Percentiles rank a stretch among this genome's conserved stretches.
Evolutionary conservation across 2,329 filamentous ascomycete species (phyloP).

Genomic region (Pseudogymnoascus sp.): DNA sequence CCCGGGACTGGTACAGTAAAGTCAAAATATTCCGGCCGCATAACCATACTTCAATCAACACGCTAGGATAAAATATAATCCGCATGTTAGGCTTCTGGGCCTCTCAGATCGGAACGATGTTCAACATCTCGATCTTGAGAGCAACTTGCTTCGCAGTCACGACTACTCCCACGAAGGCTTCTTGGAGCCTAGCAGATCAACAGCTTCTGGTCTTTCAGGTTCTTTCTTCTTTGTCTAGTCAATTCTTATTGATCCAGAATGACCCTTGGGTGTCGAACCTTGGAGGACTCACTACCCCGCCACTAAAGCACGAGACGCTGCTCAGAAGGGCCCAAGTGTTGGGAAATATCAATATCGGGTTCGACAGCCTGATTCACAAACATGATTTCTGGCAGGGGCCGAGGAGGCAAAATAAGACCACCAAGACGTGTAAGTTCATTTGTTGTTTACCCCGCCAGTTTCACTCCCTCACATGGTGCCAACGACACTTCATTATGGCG

Average conservation of each 20-base stretch:
- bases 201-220: background rate
- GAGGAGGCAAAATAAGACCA: conserved; percentile 54
- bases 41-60: background rate
- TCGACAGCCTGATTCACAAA: conserved; percentile 8
- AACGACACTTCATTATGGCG: background rate
- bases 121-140: background rate
- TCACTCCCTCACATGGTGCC: background rate
- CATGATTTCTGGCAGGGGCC: conserved; percentile 45
- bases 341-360: background rate
- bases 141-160: background rate
- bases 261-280: background rate
- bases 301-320: background rate
- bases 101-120: background rate
- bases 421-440: conserved; percentile 54
- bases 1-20: background rate
- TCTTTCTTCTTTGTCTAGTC: background rate
- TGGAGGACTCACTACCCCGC: conserved; percentile 4
- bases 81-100: background rate
- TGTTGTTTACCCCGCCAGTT: background rate
- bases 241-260: background rate
- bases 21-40: background rate
- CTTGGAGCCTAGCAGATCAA: background rate
- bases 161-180: background rate
- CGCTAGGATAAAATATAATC: conserved; percentile 9
- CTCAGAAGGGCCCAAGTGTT: background rate